Evolutionary conservation across 192 early-diverging fungal species (phyloP).

Genomic region (Spinellus fusiger): DNA sequence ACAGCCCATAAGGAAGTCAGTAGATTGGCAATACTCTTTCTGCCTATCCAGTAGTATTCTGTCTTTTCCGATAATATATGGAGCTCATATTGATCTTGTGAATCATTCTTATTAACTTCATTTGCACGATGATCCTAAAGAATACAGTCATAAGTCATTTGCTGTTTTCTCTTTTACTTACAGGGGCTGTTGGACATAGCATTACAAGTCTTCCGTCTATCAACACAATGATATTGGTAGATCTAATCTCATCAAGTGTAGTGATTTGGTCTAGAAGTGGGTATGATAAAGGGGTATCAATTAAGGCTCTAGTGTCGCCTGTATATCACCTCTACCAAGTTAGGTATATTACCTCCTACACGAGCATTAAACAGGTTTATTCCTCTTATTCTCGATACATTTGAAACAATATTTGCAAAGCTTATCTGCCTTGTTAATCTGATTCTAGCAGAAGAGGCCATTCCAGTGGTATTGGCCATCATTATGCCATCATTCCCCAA

Average conservation of each 20-base stretch:
- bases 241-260: slow-evolving; percentile 32
- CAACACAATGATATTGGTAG: slow-evolving; percentile 59
- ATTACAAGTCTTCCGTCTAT: slow-evolving; percentile 63
- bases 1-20: slow-evolving; percentile 66
- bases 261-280: slow-evolving; percentile 24
- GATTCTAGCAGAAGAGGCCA: slow-evolving; percentile 9
- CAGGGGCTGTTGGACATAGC: slow-evolving; percentile 47
- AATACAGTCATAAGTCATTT: not conserved
- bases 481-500: not conserved
- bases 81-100: slow-evolving; percentile 33
- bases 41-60: slow-evolving; percentile 73
- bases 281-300: no score
- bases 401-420: slow-evolving; percentile 42
- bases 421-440: slow-evolving; percentile 47
- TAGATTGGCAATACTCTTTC: slow-evolving; percentile 45
- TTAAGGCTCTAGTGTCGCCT: no score
- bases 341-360: slow-evolving; percentile 16
- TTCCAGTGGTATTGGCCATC: not conserved
- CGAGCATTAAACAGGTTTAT: slow-evolving; percentile 41
- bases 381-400: slow-evolving; percentile 41
- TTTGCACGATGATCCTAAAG: slow-evolving; percentile 26
- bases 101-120: slow-evolving; percentile 28
- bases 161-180: slow-evolving; percentile 3
- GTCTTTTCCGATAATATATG: slow-evolving; percentile 50
- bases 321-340: no score